These are phyloP conservation scores for Lodderomyces parapsilosis DNA, from an alignment of 1,139 yeast species.

Conservation along the genomic window DNA sequence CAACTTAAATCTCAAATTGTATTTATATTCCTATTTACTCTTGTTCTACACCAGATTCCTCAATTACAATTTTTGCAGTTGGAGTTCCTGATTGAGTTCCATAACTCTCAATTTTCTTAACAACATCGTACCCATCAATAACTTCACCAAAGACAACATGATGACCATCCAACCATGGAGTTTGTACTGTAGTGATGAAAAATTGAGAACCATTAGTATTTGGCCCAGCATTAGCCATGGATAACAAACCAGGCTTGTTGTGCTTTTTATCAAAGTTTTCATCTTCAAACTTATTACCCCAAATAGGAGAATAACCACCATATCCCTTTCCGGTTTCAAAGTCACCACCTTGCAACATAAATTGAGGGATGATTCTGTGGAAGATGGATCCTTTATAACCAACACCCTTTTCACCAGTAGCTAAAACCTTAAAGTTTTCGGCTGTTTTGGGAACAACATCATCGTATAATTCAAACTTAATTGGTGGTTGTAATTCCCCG, in stretches of 20 bases:
- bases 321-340: constrained; percentile 40
- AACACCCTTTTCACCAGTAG: constrained; percentile 94
- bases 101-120: constrained; percentile 34
- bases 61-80: constrained; percentile 31
- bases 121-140: constrained; percentile 38
- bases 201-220: constrained; percentile 45
- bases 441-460: constrained; percentile 95
- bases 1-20: neutral
- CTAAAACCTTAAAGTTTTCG: constrained; percentile 91
- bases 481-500: constrained; percentile 30
- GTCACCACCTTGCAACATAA: constrained; percentile 48
- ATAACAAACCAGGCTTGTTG: constrained; percentile 37
- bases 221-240: constrained; percentile 46
- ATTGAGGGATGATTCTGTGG: constrained; percentile 44
- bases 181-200: constrained; percentile 43
- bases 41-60: constrained; percentile 31
- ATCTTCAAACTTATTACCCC: constrained; percentile 37
- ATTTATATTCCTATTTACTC: neutral
- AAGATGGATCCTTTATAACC: constrained; percentile 63
- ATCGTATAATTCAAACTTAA: constrained; percentile 63
- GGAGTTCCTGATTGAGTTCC: constrained; percentile 34
- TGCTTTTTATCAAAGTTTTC: constrained; percentile 38
- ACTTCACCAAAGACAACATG: constrained; percentile 47
- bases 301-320: constrained; percentile 39
- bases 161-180: constrained; percentile 44